phyloP scores from a whole-genome alignment of 2,329 filamentous ascomycete genomes.

The Xylaria sp. region DNA sequence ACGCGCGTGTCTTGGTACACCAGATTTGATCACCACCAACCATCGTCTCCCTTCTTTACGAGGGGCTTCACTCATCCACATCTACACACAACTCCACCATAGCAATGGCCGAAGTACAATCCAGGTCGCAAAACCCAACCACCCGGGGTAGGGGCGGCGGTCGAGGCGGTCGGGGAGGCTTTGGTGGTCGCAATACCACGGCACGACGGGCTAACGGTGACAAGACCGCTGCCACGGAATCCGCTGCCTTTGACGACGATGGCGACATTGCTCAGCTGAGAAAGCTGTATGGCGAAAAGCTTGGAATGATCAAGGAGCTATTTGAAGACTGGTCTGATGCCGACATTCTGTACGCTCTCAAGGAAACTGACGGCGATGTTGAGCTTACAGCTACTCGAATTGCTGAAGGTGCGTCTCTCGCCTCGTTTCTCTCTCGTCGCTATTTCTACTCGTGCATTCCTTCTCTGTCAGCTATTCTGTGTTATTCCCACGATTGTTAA shows the following conservation, averaged over 20 bases:
- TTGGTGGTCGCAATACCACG: conserved; percentile 70
- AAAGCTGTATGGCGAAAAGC: conserved; percentile 84
- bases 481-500: not conserved
- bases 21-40: conserved; percentile 45
- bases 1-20: conserved; percentile 43
- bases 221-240: conserved; percentile 68
- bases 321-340: conserved; percentile 96
- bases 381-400: conserved; percentile 81
- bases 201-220: conserved; percentile 76
- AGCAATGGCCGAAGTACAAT: conserved; percentile 94
- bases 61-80: conserved; percentile 46
- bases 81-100: conserved; percentile 54
- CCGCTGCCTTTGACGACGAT: conserved; percentile 76
- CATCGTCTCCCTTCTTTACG: conserved; percentile 46
- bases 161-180: conserved; percentile 85
- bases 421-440: conserved; percentile 25
- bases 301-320: conserved; percentile 87
- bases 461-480: conserved; percentile 5
- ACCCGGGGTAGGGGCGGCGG: conserved; percentile 89
- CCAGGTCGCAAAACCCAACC: conserved; percentile 75
- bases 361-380: conserved; percentile 86
- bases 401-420: conserved; percentile 72
- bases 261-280: conserved; percentile 92
- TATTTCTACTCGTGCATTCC: conserved; percentile 2
- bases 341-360: conserved; percentile 90